phyloP scores from a whole-genome alignment of 331 rosid genomes.

The Spiraea crenata region DNA sequence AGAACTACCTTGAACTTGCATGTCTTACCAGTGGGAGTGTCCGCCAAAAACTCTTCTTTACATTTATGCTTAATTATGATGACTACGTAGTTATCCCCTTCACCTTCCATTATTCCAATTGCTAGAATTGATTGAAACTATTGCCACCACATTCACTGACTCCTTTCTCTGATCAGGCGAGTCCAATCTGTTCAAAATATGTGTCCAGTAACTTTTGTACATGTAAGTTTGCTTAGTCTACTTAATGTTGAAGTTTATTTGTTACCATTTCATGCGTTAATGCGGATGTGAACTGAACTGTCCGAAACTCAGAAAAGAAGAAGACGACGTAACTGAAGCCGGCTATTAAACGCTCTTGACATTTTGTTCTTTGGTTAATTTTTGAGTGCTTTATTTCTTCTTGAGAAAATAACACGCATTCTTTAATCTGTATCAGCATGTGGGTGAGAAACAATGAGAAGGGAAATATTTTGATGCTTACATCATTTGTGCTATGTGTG shows the following conservation, averaged over 20 bases:
- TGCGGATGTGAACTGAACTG: no score
- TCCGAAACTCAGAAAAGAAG: no score
- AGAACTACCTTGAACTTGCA: no score
- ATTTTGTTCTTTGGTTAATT: no score
- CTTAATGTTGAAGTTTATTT: no score
- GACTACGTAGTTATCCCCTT: neutral
- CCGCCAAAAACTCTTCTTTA: neutral
- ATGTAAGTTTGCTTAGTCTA: neutral
- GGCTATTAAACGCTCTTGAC: no score
- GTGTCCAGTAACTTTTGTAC: neutral
- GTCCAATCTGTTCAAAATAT: neutral
- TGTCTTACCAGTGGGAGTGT: no score
- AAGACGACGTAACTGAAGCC: no score
- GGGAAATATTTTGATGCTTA: conserved; percentile 19
- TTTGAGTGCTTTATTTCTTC: no score
- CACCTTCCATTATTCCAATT: neutral
- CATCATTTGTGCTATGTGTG: conserved; percentile 5
- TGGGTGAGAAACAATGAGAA: neutral
- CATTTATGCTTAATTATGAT: neutral
- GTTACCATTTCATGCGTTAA: no score
- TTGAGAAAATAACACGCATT: neutral
- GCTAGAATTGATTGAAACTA: neutral
- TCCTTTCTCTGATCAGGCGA: neutral
- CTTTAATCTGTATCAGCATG: neutral
- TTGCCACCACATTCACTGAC: neutral